Evolutionary conservation across 495 filamentous ascomycete genomes (phyloP), one percentile per base, ranked within the genome.

Genomic region (Paragyromitra xinjiangensis): DNA sequence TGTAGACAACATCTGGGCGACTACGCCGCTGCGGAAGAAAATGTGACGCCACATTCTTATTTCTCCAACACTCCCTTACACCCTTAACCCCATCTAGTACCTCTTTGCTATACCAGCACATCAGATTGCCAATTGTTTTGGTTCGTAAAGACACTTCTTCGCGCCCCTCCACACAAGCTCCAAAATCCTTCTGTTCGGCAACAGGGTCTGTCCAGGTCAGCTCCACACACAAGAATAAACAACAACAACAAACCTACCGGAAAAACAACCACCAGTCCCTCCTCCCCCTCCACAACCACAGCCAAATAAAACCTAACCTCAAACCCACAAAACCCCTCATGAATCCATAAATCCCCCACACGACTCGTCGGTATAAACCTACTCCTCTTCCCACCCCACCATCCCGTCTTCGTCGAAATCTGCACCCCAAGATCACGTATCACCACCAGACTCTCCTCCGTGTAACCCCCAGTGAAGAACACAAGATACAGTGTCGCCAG

Each of bases 241-340:
- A 81, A 94, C 92, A n/a, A 53, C 94, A 93, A 93, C 66, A 97
- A 82, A 68, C 97, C 83, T 69, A 88, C 89, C 83, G 94, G 95
- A 83, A 98, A 99, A 4, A 98, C 94, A 39, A 99, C 95, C 9
- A 97, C 91, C 14, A 95, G 89, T 66, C 93, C 90, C 70, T 90
- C 89, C 85, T 98, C 95, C 48, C 92, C 95, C 81, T 97, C 92
- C 61, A 98, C 94, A 77, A 97, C 91, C 11, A 98, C 92, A 9
- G 91, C 89, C 14, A 99, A 85, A 83, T 97, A 97, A 83, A 93
- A 96, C 67, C 91, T 86, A 61, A 98, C 95, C 84, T 94, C 93
- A 82, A 97, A 96, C 51, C 95, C 95, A 73, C 89, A 89, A 84
- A 98, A 98, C 42, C 95, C 95, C 84, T 99, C 95, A 83, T 98